These are phyloP conservation scores for Leucocoprinus gongylophorus DNA, from an alignment of 1,284 basidiomycete genomes.

Conservation along the genomic window DNA sequence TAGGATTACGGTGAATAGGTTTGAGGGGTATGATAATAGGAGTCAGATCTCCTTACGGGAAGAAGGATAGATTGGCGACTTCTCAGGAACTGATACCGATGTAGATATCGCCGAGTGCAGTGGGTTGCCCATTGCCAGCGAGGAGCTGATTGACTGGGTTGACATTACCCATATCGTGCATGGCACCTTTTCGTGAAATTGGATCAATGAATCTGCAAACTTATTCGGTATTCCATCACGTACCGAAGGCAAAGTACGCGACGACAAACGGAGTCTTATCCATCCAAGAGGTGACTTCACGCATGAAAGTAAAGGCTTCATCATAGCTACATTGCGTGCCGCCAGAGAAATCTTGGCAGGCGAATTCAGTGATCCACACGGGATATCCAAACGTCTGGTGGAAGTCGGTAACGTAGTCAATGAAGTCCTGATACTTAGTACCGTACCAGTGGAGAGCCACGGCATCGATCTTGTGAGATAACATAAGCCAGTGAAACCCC, in stretches of 20 bases:
- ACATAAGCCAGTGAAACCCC: conserved; percentile 3
- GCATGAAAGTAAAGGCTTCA: conserved; percentile 55
- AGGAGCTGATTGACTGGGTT: conserved; percentile 57
- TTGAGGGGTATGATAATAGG: conserved; percentile 12
- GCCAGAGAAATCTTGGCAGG: conserved; percentile 62
- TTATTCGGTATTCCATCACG: conserved; percentile 17
- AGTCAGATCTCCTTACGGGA: conserved; percentile 13
- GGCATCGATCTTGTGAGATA: conserved; percentile 38
- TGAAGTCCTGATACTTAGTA: conserved; percentile 41
- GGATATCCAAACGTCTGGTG: conserved; percentile 43
- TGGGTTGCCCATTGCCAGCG: conserved; percentile 36
- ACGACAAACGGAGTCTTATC: conserved; percentile 48
- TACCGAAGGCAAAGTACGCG: conserved; percentile 67
- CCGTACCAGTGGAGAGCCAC: conserved; percentile 61
- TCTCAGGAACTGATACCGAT: conserved; percentile 22
- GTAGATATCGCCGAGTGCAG: conserved; percentile 41
- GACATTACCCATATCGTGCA: conserved; percentile 65
- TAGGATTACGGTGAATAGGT: conserved; percentile 5
- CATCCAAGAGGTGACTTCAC: conserved; percentile 46
- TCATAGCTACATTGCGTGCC: conserved; percentile 43
- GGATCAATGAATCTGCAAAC: background rate
- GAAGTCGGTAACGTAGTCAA: conserved; percentile 44
- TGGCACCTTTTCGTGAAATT: conserved; percentile 40
- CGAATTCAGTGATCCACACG: conserved; percentile 67
- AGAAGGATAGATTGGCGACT: conserved; percentile 9